Evolutionary conservation across 768 basidiomycete species (phyloP).

Genomic region (Hebeloma cylindrosporum): DNA sequence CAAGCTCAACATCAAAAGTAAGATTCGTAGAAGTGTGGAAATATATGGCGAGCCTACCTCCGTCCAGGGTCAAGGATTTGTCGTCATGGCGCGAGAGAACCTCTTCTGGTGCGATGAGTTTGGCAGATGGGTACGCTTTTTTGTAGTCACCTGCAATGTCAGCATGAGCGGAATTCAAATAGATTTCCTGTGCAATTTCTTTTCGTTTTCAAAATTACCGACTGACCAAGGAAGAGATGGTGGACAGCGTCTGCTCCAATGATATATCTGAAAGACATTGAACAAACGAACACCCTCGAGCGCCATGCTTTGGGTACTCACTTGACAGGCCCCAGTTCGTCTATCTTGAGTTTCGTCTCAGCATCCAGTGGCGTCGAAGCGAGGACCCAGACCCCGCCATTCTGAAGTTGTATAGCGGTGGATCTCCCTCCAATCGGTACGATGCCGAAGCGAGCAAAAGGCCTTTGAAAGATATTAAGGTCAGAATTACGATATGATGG

Average conservation of each 20-base stretch:
- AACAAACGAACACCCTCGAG: background rate
- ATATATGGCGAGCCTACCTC: conserved; percentile 41
- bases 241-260: conserved; percentile 59
- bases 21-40: background rate
- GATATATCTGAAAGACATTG: conserved; percentile 46
- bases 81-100: conserved; percentile 52
- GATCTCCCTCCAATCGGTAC: conserved; percentile 81
- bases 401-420: conserved; percentile 71
- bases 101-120: conserved; percentile 66
- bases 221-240: conserved; percentile 55
- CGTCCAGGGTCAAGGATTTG: conserved; percentile 57
- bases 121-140: conserved; percentile 68
- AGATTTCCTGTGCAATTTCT: background rate
- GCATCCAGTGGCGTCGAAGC: conserved; percentile 73
- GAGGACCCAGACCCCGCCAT: conserved; percentile 78
- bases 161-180: background rate
- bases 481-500: background rate
- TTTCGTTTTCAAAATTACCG: background rate
- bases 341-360: conserved; percentile 62
- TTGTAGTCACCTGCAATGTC: conserved; percentile 54
- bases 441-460: conserved; percentile 65
- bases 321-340: conserved; percentile 70
- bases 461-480: conserved; percentile 36
- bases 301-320: too few relatives aligned
- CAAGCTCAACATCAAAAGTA: conserved; percentile 38